Percentiles rank a stretch among this genome's conserved stretches.
Evolutionary conservation across 148 eudicot genomes (phyloP).

Genomic region (Rhododendron williamsianum): DNA sequence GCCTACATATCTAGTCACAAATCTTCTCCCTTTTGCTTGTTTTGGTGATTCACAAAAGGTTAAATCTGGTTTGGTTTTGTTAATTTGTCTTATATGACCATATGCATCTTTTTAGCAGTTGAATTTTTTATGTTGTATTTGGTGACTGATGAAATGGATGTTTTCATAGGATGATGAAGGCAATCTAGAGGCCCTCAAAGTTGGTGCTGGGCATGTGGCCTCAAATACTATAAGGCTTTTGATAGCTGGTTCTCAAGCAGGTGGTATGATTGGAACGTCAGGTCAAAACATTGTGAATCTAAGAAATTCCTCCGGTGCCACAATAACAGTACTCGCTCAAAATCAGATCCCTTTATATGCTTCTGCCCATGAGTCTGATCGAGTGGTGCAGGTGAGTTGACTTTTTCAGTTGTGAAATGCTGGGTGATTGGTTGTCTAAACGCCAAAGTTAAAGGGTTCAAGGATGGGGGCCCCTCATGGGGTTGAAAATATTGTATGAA

Average conservation of each 20-base stretch:
- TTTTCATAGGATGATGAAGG: constrained; percentile 56
- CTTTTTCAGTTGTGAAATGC: not conserved
- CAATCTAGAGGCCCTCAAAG: constrained; percentile 36
- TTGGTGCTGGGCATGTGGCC: constrained; percentile 51
- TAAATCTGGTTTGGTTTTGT: not conserved
- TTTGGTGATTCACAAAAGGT: not conserved
- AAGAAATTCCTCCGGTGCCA: constrained; percentile 78
- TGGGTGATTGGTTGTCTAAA: not conserved
- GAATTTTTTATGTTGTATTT: not conserved
- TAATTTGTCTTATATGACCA: not conserved
- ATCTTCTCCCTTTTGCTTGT: constrained; percentile 1
- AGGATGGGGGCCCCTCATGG: not conserved
- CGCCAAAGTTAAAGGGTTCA: not conserved
- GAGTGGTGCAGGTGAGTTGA: constrained; percentile 73
- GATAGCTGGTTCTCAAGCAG: constrained; percentile 95
- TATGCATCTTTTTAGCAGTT: not conserved
- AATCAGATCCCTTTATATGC: constrained; percentile 86
- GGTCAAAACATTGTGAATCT: constrained; percentile 91
- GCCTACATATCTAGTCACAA: not conserved
- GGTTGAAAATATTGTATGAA: not conserved
- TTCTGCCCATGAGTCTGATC: constrained; percentile 89
- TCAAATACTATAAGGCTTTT: constrained; percentile 69
- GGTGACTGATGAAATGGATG: constrained; percentile 2
- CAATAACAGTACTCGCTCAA: constrained; percentile 70
- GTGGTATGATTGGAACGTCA: constrained; percentile 77